phyloP scores from a whole-genome alignment of 78 protist genomes.

The Andalucia godoyi region DNA sequence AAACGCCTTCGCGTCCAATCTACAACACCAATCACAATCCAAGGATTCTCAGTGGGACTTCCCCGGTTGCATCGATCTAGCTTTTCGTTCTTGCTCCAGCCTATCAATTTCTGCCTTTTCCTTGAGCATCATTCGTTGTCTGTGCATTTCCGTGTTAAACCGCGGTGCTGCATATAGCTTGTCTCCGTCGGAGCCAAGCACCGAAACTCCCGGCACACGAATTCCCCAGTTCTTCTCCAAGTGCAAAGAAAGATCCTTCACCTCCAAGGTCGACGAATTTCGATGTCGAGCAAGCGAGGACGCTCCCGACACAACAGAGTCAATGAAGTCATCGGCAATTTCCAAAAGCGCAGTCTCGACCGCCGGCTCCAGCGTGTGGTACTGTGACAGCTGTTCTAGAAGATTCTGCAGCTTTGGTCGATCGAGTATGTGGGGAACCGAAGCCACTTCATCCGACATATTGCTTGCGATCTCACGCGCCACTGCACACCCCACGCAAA shows the following conservation, averaged over 20 bases:
- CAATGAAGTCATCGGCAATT: slow-evolving; percentile 63
- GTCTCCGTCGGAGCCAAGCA: too few species aligned
- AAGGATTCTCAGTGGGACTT: too few species aligned
- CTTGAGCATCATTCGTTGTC: too few species aligned
- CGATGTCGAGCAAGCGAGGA: slow-evolving; percentile 60
- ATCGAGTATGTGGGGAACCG: slow-evolving; percentile 1
- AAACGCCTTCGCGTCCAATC: too few species aligned
- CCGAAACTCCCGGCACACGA: slow-evolving; percentile 30
- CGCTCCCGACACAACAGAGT: slow-evolving; percentile 32
- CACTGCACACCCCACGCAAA: too few species aligned
- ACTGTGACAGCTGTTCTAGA: slow-evolving; percentile 4
- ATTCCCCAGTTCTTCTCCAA: slow-evolving; percentile 44
- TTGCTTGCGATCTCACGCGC: too few species aligned
- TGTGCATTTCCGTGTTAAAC: too few species aligned
- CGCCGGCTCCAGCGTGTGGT: slow-evolving; percentile 19
- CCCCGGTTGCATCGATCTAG: too few species aligned
- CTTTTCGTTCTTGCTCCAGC: too few species aligned
- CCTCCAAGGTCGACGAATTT: slow-evolving; percentile 37
- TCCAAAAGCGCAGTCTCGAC: slow-evolving; percentile 26
- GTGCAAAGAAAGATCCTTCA: slow-evolving; percentile 54
- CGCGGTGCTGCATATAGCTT: too few species aligned
- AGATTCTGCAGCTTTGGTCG: slow-evolving; percentile 16
- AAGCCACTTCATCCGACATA: not conserved
- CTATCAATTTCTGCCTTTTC: too few species aligned
- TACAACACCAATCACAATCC: too few species aligned